These are phyloP conservation scores for Linnemannia zychae DNA, from an alignment of 192 early-diverging fungal genomes.

Conservation along the genomic window DNA sequence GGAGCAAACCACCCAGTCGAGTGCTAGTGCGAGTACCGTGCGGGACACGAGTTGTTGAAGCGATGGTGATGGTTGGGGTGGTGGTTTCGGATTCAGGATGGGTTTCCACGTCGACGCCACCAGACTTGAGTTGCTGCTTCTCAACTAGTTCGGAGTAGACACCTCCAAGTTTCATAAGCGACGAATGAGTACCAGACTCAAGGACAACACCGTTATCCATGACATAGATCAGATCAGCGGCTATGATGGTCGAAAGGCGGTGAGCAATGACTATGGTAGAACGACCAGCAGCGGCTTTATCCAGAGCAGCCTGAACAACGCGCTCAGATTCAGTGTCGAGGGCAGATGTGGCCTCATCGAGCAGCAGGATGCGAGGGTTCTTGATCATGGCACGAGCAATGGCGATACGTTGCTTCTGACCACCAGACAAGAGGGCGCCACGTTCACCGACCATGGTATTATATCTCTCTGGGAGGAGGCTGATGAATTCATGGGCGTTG, in stretches of 20 bases:
- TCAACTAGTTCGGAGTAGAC: constrained; percentile 68
- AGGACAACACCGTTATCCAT: constrained; percentile 64
- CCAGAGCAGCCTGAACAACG: constrained; percentile 76
- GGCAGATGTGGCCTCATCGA: constrained; percentile 87
- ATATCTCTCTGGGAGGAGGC: constrained; percentile 83
- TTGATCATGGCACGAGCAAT: constrained; percentile 90
- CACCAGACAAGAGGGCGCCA: constrained; percentile 59
- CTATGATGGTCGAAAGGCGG: constrained; percentile 77
- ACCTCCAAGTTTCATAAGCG: constrained; percentile 64
- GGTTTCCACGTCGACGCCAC: constrained; percentile 25
- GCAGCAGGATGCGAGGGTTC: constrained; percentile 77
- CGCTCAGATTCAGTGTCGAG: constrained; percentile 78
- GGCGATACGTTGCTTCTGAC: constrained; percentile 79
- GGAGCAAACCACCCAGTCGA: constrained; percentile 30
- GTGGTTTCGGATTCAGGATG: not conserved
- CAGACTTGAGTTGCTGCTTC: constrained; percentile 70
- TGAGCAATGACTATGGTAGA: constrained; percentile 83
- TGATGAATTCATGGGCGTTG: constrained; percentile 89
- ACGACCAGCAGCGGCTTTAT: constrained; percentile 63
- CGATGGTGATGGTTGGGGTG: constrained; percentile 26
- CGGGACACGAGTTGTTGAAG: constrained; percentile 4
- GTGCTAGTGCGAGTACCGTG: constrained; percentile 39
- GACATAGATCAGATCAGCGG: constrained; percentile 78
- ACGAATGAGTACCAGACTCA: constrained; percentile 69
- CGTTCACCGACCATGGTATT: constrained; percentile 88